phyloP scores from a whole-genome alignment of 805 yeast genomes.

The Kazachstania taianensis region DNA sequence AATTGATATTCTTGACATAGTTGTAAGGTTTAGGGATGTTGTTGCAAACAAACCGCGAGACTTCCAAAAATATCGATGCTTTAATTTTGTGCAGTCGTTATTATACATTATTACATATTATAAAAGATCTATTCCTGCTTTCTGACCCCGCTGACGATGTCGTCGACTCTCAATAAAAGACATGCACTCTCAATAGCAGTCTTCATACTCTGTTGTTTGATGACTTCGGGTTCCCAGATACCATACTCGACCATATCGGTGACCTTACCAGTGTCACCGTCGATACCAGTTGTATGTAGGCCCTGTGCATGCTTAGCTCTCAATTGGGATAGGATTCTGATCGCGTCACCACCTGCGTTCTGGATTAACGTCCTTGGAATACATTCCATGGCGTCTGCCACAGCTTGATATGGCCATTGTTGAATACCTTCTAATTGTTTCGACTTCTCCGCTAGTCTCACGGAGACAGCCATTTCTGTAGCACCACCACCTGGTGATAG shows the following conservation, averaged over 20 bases:
- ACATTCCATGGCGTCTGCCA: conserved; percentile 96
- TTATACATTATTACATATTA: neutral
- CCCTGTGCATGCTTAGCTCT: conserved; percentile 97
- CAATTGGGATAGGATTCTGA: conserved; percentile 76
- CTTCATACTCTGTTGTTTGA: conserved; percentile 91
- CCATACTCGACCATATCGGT: conserved; percentile 95
- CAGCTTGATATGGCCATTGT: conserved; percentile 99
- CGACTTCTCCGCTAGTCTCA: conserved; percentile 78
- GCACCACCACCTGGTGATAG: conserved; percentile 99
- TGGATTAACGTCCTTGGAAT: conserved; percentile 96
- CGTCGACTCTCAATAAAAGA: conserved; percentile 89
- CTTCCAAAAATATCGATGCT: too few species aligned
- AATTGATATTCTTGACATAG: too few species aligned
- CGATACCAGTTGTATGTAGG: conserved; percentile 74
- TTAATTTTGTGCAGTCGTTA: too few species aligned
- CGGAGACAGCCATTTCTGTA: conserved; percentile 96
- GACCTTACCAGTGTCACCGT: conserved; percentile 88
- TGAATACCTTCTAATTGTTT: conserved; percentile 87
- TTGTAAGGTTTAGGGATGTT: too few species aligned
- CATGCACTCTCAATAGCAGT: conserved; percentile 98
- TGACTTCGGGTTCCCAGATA: conserved; percentile 98
- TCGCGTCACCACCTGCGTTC: conserved; percentile 96
- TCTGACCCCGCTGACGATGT: conserved; percentile 92
- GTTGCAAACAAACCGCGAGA: too few species aligned
- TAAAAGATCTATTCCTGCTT: conserved; percentile 28